Conservation (phyloP, 805 yeast genomes). For the Candida vaughaniae region DNA sequence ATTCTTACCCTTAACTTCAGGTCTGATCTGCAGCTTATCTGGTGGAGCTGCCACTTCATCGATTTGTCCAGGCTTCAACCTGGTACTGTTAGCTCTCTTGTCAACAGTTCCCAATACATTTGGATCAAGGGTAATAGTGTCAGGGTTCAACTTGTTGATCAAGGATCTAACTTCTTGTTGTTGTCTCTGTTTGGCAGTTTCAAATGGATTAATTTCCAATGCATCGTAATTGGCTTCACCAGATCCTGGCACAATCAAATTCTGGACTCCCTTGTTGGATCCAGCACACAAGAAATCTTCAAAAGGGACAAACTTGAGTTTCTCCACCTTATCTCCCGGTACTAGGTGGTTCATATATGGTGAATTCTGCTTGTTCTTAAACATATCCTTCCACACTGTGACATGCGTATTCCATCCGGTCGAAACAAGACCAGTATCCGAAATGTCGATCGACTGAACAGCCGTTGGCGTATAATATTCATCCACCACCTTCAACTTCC, state of each 20-base stretch:
- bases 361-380: slow-evolving; percentile 65
- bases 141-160: slow-evolving; percentile 86
- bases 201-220: slow-evolving; percentile 88
- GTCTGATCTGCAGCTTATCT: slow-evolving; percentile 56
- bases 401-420: slow-evolving; percentile 97
- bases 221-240: slow-evolving; percentile 99
- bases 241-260: slow-evolving; percentile 90
- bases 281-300: slow-evolving; percentile 96
- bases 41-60: slow-evolving; percentile 38
- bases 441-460: slow-evolving; percentile 72
- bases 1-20: slow-evolving; percentile 75
- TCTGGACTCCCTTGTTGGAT: slow-evolving; percentile 72
- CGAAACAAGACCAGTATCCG: slow-evolving; percentile 83
- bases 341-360: slow-evolving; percentile 92
- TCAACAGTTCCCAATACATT: slow-evolving; percentile 82
- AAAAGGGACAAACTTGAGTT: slow-evolving; percentile 79
- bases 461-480: slow-evolving; percentile 79
- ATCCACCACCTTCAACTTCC: slow-evolving; percentile 76
- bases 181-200: slow-evolving; percentile 88
- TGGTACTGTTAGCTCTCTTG: slow-evolving; percentile 57
- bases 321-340: slow-evolving; percentile 72
- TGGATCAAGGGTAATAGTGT: slow-evolving; percentile 90
- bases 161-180: slow-evolving; percentile 84
- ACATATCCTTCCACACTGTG: slow-evolving; percentile 87
- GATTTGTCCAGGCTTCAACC: slow-evolving; percentile 63